Evolutionary conservation across 1,139 yeast species (phyloP), one percentile per base, ranked within the genome.

Genomic region (Petasospora rhodanensis): DNA sequence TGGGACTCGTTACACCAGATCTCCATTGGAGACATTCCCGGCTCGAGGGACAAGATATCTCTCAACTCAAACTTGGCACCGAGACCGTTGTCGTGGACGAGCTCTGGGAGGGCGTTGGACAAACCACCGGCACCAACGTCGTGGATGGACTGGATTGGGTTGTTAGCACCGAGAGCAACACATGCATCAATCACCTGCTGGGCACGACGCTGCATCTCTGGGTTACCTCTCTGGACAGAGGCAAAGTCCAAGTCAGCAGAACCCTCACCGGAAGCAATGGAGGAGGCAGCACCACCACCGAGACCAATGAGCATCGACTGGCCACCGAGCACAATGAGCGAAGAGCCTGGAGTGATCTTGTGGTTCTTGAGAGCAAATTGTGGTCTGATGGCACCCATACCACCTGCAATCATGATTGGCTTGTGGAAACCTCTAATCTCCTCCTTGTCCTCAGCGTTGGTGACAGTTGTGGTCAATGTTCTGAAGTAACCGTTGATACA

Each of bases 1-100:
- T 93, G 99, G 6, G 98, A 93, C 64, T 93, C 99, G 54, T 94
- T 89, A 74, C 99, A 93, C 99, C 99, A 93, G 49, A 93, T 87
- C 66, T 93, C 98, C 95, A 91, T 85, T 35, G 99, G 97, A 8
- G 97, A 89, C 97, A 93, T 87, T 38, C 97, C 95, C 30, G 96
- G 95, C 61, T 93, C 99, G 46, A 87, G 74, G 23, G 89, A 80
- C 38, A 95, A 76, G 37, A 93, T 81, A 38, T 89, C 84, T 63
- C 99, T 79, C 43, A 93, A 73, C 59, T 93, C 96, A 47, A 93
- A 91, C 46, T 60, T 71, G 25, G 96, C 99, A 58, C 99, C 99
- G 42, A 93, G 72, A 45, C 82, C 94, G 58, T 91, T 91, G 58
- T 93, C 98, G 55, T 93, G 97, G 24, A 91, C 98, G 49, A 93